Evolutionary conservation across 2,329 filamentous ascomycete species (phyloP).

Genomic region (Aspergillus awamori): DNA sequence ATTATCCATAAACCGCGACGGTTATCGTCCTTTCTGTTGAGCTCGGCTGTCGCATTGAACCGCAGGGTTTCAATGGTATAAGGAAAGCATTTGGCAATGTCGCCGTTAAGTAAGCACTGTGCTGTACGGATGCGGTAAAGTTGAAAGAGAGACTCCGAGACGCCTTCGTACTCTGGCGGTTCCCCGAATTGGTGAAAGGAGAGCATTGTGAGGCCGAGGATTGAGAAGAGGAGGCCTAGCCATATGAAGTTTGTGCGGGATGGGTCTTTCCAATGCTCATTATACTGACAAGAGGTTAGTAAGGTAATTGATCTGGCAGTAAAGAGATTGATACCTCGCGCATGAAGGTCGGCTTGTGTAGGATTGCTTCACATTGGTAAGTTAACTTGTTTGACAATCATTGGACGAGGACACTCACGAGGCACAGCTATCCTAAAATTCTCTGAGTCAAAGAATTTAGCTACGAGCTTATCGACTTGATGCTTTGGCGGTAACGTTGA

Average conservation of each 20-base stretch:
- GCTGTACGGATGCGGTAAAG: conserved; percentile 16
- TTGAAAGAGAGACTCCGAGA: conserved; percentile 11
- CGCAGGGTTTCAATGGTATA: conserved; percentile 15
- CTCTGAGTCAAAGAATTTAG: conserved; percentile 5
- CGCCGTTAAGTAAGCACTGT: conserved; percentile 12
- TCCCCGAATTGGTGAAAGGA: conserved; percentile 5
- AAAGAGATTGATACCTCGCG: conserved; percentile 9
- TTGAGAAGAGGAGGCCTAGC: conserved; percentile 16
- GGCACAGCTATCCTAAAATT: conserved; percentile 12
- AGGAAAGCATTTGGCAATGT: conserved; percentile 15
- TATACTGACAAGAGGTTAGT: conserved; percentile 5
- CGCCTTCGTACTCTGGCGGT: neutral
- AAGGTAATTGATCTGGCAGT: neutral
- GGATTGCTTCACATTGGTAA: conserved; percentile 7
- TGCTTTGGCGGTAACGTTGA: conserved; percentile 7
- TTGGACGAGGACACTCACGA: neutral
- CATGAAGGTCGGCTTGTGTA: conserved; percentile 16
- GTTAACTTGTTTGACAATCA: neutral
- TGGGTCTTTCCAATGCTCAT: conserved; percentile 7
- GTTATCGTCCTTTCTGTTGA: conserved; percentile 15
- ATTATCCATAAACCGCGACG: conserved; percentile 17
- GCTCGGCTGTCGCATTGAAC: conserved; percentile 15
- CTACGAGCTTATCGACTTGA: conserved; percentile 5
- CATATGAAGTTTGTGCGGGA: conserved; percentile 10
- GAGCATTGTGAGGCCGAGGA: conserved; percentile 14